Base-by-base conservation (phyloP, 768 basidiomycete species). In the Mycena galopus region DNA sequence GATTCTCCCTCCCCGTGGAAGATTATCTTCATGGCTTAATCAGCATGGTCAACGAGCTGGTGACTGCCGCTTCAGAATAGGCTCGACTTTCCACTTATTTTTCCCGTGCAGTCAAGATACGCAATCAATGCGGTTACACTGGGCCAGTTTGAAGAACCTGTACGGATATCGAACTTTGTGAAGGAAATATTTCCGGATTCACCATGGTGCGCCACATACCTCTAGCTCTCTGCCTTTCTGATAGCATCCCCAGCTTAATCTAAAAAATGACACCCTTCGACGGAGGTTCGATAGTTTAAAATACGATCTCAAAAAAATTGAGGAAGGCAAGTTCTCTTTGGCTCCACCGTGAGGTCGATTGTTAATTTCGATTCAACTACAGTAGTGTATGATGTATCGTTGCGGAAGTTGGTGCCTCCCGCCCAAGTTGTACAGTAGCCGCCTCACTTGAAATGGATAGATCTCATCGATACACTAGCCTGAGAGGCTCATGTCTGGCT, bases 331-430 rank as follows among this genome's bases (percentile, higher is more conserved):
- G 84, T 75, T 33, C 32, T 65, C 59, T 8, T 56, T 19, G 21
- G 32, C 30, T 39, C 37, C 19, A 39, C 35, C 56, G 64, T 44
- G 66, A 56, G 33, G 29, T 35, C n/a, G 25, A 65, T 60, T 30
- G 63, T 51, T 72, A 56, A 74, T 27, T 19, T 5, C 16, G 25
- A 51, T 47, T 51, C 23, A 30, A 25, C 42, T 67, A 25, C 73
- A 96, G 94, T 96, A 59, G 94, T 95, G 2, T 96, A 96, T 77
- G 94, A 96, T 79, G 90, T 96, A 19, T 94, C 94, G 39, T 82
- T 96, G 37, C 87, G 94, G 44, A 94, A 90, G 75, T 84, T 95
- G 51, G 85, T 84, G 4, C 77, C 79, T 53, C 79, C 84, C 8
- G 37, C 23, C 30, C 71, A 67, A 30, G 53, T 59, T 37, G 14